Evolutionary conservation across 2,329 filamentous ascomycete species (phyloP), one percentile per base, ranked within the genome.

Genomic region (Aureobasidium vineae): DNA sequence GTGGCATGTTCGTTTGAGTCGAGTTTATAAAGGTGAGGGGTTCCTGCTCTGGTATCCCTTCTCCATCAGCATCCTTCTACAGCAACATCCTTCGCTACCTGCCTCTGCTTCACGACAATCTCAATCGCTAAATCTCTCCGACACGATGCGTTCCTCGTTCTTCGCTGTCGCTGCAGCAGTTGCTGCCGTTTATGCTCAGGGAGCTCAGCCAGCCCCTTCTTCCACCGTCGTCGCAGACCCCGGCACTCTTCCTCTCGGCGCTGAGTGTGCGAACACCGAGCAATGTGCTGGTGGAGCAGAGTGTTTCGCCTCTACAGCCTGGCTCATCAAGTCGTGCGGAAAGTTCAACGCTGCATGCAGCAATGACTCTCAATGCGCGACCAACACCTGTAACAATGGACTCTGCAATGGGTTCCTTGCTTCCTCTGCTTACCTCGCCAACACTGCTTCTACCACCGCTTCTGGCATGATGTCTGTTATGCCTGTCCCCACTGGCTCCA

Each of bases 301-400:
- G 19, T 72, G 71, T 66, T 72, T 40, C 28, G 70, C 66, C 15
- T 63, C 28, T 45, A 72, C 53, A 16, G 53, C 65, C 2, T 54
- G 60, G 7, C 66, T 40, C 19, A 70, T 71, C 65, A 66, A 66
- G 13, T 16, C 38, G 1, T 72, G 71, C 57, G 71, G 71, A 31
- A 71, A 69, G 26, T 72, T 71, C 71, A 70, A 72, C 47, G 69
- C 71, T n/a, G 67, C 47, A 1, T 73, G 71, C 66, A 66, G 36
- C 3, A 54, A 15, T 23, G 66, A 72, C 65, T 57, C 63, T 26
- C 71, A 73, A 21, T 73, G 71, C 52, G 71, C 71, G 5, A 68
- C 43, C 67, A 73, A 73, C 66, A 72, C 71, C 21, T 73, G 71
- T 70, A 67, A 70, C 54, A 67, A 69, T 7, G 70, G 70, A 2